Evolutionary conservation across 2,329 filamentous ascomycete genomes (phyloP), one percentile per base, ranked within the genome.

Genomic region (Aquanectria penicillioides): DNA sequence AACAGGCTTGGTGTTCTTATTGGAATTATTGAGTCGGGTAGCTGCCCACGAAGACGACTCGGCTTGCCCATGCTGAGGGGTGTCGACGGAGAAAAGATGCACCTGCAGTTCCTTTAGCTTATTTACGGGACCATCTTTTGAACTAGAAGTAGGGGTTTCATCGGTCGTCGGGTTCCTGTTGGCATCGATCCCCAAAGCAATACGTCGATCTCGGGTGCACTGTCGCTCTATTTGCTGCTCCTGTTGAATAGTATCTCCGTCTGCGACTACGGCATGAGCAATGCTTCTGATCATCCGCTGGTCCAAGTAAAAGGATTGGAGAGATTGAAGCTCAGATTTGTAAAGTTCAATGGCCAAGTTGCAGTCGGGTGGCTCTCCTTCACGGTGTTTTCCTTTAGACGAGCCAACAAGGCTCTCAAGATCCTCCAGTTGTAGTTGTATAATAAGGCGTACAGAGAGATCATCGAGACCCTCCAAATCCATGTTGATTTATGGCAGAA

Each of bases 361-460:
- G 0, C 33, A 26, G 7, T 66, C 63, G 0, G 50, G 2, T 1
- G 44, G 8, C 1, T 51, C 41, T 2, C 41, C 62, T 1, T 34
- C 57, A 1, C 46, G 57, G 7, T 63, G 48, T 2, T 66, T 66
- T 13, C 52, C 64, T 4, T 66, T 66, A 1, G 3, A 47, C 0
- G 49, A 53, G 6, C 22, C 9, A 0, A 44, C 49, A 38, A 33
- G 48, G 0, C 8, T 12, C 1, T 53, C 11, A 0, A 64, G 2
- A 4, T 66, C 64, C 3, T 66, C 22, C 0, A 20, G 33, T 15
- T 65, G 64, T 3, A 66, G 38, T 49, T 62, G 22, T 5, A 66
- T 47, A 9, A 51, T 41, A 5, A 44, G 15, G 6, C 15, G 8
- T 15, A 44, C 20, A 3, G 40, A 44, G 6, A 26, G 9, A 28